Base-by-base conservation (phyloP, 2,329 filamentous ascomycete species). In the Aspergillus ochraceus region DNA sequence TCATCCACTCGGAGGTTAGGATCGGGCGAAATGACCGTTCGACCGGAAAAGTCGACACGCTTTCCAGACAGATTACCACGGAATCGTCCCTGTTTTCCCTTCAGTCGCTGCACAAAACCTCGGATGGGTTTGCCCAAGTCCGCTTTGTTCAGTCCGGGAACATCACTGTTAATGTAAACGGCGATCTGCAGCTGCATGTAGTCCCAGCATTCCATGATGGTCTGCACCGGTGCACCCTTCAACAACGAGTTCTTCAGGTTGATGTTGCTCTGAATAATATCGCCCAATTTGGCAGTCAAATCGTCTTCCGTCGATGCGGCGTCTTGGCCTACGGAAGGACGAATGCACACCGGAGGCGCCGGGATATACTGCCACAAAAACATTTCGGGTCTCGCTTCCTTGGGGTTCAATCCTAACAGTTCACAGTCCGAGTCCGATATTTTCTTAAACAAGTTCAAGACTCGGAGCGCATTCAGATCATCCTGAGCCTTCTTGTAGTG, bases 151-250 rank as follows among this genome's bases (percentile, higher is more conserved):
- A 99, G 84, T 29, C 94, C 94, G 0, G 95, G 95, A 2, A 96
- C 88, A 68, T 97, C 93, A 64, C 93, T 97, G 79, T 99, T 98
- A 75, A 99, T 94, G 74, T 99, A 98, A 84, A 98, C 92, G 61
- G 94, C 95, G 61, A 98, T 90, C 71, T 98, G 93, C 9, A 97
- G 84, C 71, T 98, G 94, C 61, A 99, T 81, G 70, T 94, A 98
- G 72, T 99, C 95, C 95, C 95, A 99, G 69, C 97, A 92, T 74
- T 99, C 95, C 88, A 98, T 96, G 58, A 98, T 90, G 0, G 91
- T 96, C 65, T 90, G 86, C 2, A 99, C 84, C 0, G 92, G 88
- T 14, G 93, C 90, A 10, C 94, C 94, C 66, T 92, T 92, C 61
- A 89, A 84, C 17, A 98, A 77, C 0, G 92, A 91, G 22, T 91